phyloP scores from a whole-genome alignment of 768 basidiomycete genomes.

The Hebeloma cylindrosporum region DNA sequence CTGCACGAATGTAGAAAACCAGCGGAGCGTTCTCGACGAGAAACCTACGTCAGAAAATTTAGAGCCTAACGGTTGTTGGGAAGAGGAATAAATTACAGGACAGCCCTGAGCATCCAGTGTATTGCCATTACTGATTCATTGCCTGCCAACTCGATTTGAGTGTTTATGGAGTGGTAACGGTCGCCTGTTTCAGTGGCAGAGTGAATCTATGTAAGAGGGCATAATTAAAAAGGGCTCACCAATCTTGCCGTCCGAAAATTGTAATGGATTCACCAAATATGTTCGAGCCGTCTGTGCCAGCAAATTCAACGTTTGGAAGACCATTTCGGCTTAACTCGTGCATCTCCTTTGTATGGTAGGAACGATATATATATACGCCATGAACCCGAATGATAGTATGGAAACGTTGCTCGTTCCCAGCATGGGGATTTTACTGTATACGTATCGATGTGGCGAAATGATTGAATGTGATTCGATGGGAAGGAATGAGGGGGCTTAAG shows the following conservation, averaged over 20 bases:
- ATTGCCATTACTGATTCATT: conserved; percentile 62
- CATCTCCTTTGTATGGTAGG: conserved; percentile 84
- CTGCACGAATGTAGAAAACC: conserved; percentile 91
- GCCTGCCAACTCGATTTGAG: conserved; percentile 53
- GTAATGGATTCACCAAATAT: conserved; percentile 53
- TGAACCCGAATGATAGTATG: conserved; percentile 69
- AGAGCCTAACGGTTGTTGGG: neutral
- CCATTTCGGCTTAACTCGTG: conserved; percentile 68
- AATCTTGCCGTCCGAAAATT: conserved; percentile 49
- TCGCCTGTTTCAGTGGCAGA: conserved; percentile 39
- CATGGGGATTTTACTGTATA: conserved; percentile 51
- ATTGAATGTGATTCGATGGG: conserved; percentile 87
- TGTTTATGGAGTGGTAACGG: conserved; percentile 63
- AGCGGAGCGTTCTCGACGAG: conserved; percentile 68
- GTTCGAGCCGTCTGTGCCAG: conserved; percentile 54
- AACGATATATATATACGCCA: conserved; percentile 79
- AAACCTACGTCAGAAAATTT: conserved; percentile 65
- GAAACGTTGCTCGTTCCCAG: conserved; percentile 83
- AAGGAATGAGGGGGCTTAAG: conserved; percentile 70
- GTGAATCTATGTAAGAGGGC: neutral
- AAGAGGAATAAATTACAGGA: conserved; percentile 56
- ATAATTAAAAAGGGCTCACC: conserved; percentile 38
- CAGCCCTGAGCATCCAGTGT: conserved; percentile 92
- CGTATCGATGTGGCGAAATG: conserved; percentile 54
- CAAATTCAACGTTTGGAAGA: conserved; percentile 51